Evolutionary conservation across 1,139 yeast species (phyloP).

Genomic region (Suhomyces coccinellae): DNA sequence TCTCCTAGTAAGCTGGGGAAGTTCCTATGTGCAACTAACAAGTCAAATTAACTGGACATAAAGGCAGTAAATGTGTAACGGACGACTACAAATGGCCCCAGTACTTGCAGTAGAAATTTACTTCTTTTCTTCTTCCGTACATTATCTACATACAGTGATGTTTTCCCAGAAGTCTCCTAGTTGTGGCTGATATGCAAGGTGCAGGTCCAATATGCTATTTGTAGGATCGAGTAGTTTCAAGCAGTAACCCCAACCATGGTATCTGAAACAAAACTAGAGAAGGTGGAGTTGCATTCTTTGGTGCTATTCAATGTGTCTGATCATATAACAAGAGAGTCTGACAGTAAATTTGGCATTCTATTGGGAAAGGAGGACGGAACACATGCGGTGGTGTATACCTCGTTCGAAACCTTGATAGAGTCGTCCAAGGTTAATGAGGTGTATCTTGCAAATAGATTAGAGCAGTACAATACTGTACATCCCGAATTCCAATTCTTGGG

Average conservation of each 20-base stretch:
- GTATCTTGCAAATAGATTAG: conserved; percentile 27
- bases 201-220: neutral
- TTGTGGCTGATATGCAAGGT: neutral
- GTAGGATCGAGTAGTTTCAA: too few relatives aligned
- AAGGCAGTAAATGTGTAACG: too few relatives aligned
- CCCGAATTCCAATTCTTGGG: conserved; percentile 34
- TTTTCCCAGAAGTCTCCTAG: too few relatives aligned
- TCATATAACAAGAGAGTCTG: conserved; percentile 20
- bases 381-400: conserved; percentile 19
- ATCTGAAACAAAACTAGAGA: neutral
- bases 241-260: neutral
- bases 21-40: too few relatives aligned
- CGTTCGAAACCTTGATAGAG: conserved; percentile 26
- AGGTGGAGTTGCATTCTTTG: conserved; percentile 29
- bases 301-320: conserved; percentile 33
- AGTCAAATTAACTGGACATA: too few relatives aligned
- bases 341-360: conserved; percentile 28
- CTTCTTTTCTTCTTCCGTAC: too few relatives aligned
- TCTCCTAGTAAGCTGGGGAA: neutral
- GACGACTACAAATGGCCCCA: too few relatives aligned
- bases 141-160: too few relatives aligned
- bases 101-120: too few relatives aligned
- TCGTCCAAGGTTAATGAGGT: conserved; percentile 21
- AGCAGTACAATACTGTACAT: conserved; percentile 29
- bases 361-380: conserved; percentile 23